These are phyloP conservation scores for Aurinia saxatilis DNA, from an alignment of 345 rosid genomes.

Conservation along the genomic window DNA sequence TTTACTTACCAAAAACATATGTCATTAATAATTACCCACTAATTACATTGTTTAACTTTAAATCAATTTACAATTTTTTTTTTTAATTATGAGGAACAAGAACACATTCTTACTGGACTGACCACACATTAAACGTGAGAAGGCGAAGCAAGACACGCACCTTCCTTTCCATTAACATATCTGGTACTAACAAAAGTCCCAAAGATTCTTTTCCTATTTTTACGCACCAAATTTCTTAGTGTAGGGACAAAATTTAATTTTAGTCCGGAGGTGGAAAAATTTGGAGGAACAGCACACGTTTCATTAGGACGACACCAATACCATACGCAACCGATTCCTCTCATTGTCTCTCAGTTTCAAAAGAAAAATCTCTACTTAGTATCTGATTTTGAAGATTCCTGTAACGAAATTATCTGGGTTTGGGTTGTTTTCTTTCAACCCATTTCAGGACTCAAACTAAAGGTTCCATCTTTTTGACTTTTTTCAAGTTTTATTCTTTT, in stretches of 20 bases:
- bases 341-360: neutral
- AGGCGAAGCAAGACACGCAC: conserved; percentile 30
- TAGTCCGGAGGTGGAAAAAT: neutral
- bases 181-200: neutral
- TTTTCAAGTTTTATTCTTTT: neutral
- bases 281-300: conserved; percentile 5
- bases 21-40: neutral
- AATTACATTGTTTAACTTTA: neutral
- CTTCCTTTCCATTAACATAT: neutral
- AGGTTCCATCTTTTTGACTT: conserved; percentile 14
- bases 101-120: neutral
- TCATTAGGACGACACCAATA: conserved; percentile 11
- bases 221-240: neutral
- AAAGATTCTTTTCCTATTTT: conserved; percentile 1
- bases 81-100: neutral
- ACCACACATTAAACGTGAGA: conserved; percentile 26
- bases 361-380: neutral
- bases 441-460: conserved; percentile 1
- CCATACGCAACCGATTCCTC: conserved; percentile 19
- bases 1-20: neutral
- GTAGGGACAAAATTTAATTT: neutral
- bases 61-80: too few relatives aligned
- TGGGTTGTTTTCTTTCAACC: conserved; percentile 22
- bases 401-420: conserved; percentile 1
- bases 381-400: neutral